A percentile compares a stretch with the other conserved stretches of the same genome.
phyloP scores from a whole-genome alignment of 805 yeast species.

The Kazachstania psychrophila region DNA sequence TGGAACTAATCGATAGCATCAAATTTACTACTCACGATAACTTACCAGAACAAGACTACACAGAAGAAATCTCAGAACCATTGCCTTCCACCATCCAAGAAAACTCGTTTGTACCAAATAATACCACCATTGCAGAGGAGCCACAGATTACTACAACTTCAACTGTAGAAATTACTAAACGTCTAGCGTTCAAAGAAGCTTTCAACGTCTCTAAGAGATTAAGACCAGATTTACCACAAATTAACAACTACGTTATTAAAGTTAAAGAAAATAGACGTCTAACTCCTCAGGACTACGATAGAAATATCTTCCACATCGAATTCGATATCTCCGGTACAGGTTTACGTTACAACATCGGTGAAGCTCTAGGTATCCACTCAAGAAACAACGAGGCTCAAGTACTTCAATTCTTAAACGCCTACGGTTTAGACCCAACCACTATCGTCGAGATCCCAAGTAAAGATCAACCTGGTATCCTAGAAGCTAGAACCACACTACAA shows the following conservation, averaged over 20 bases:
- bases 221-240: constrained; percentile 79
- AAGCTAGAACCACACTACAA: constrained; percentile 76
- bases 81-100: constrained; percentile 51
- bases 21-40: neutral
- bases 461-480: constrained; percentile 47
- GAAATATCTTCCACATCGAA: constrained; percentile 94
- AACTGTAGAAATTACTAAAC: constrained; percentile 41
- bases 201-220: constrained; percentile 46
- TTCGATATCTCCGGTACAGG: constrained; percentile 89
- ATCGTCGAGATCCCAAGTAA: constrained; percentile 63
- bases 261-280: constrained; percentile 88
- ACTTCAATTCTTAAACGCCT: constrained; percentile 55
- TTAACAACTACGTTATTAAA: constrained; percentile 73
- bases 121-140: constrained; percentile 36
- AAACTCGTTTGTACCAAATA: constrained; percentile 56
- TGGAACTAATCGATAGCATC: neutral
- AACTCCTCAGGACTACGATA: constrained; percentile 80
- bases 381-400: constrained; percentile 64
- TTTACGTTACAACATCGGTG: constrained; percentile 85
- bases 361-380: constrained; percentile 93
- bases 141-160: neutral
- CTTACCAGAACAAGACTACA: constrained; percentile 1
- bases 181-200: constrained; percentile 75
- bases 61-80: constrained; percentile 15
- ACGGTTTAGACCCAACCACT: constrained; percentile 62